Percentiles rank a stretch among this genome's conserved stretches.
phyloP scores from a whole-genome alignment of 1,284 basidiomycete genomes.

The Moesziomyces globuligerus region DNA sequence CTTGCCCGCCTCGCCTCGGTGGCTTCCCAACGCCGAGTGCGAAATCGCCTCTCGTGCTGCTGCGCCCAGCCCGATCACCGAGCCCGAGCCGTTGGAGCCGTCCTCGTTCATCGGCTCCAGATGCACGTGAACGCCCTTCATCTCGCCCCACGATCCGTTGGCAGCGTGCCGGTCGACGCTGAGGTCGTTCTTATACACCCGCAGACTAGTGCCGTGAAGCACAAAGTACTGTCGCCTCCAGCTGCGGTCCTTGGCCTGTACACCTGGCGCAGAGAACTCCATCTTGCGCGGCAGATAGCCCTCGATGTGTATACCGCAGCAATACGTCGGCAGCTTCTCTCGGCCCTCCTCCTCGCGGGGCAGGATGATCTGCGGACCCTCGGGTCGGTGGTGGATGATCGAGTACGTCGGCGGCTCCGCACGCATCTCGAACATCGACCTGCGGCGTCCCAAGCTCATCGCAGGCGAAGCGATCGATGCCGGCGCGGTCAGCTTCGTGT shows the following conservation, averaged over 20 bases:
- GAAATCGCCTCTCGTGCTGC: conserved; percentile 48
- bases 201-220: conserved; percentile 88
- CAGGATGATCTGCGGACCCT: conserved; percentile 55
- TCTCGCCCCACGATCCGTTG: conserved; percentile 66
- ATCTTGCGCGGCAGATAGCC: conserved; percentile 90
- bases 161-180: conserved; percentile 61
- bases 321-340: conserved; percentile 84
- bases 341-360: conserved; percentile 74
- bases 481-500: conserved; percentile 14
- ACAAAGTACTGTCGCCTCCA: conserved; percentile 91
- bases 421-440: conserved; percentile 63
- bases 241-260: conserved; percentile 87
- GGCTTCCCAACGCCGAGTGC: conserved; percentile 29
- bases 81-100: conserved; percentile 39
- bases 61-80: conserved; percentile 25
- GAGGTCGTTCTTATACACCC: conserved; percentile 77
- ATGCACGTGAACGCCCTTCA: conserved; percentile 61
- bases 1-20: conserved; percentile 14
- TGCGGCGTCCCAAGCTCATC: conserved; percentile 38
- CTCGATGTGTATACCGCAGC: conserved; percentile 84
- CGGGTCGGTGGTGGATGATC: conserved; percentile 60
- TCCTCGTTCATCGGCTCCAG: conserved; percentile 56
- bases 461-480: conserved; percentile 35
- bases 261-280: conserved; percentile 86
- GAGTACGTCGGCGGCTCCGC: conserved; percentile 59